Evolutionary conservation across 2,329 filamentous ascomycete genomes (phyloP).

Genomic region (Zarea fungicola): DNA sequence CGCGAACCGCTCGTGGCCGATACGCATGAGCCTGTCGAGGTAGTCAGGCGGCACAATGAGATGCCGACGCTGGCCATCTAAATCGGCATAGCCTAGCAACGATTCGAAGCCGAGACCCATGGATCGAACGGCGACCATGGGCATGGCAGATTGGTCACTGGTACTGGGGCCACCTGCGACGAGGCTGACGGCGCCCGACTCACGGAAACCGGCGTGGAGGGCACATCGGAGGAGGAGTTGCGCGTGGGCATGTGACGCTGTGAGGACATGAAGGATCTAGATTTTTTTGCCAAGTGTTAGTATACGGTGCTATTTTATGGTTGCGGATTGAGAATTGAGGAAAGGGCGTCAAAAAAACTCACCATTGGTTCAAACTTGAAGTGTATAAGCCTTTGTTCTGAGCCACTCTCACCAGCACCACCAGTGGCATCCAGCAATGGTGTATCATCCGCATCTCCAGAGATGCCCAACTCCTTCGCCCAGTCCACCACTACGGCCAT

Average conservation of each 20-base stretch:
- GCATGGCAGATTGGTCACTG: conserved; percentile 37
- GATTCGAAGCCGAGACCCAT: conserved; percentile 79
- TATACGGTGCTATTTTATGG: too few relatives aligned
- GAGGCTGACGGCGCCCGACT: conserved; percentile 77
- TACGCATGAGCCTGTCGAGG: conserved; percentile 58
- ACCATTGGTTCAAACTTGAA: conserved; percentile 97
- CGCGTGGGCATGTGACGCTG: conserved; percentile 68
- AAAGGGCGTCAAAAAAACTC: conserved; percentile 30
- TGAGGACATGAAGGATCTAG: conserved; percentile 84
- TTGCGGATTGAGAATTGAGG: too few relatives aligned
- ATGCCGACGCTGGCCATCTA: conserved; percentile 32
- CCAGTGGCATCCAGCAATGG: conserved; percentile 18
- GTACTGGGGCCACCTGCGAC: conserved; percentile 29
- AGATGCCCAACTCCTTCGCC: conserved; percentile 25
- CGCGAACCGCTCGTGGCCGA: conserved; percentile 70
- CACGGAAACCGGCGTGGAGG: conserved; percentile 77
- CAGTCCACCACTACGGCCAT: conserved; percentile 24
- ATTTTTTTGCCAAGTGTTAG: conserved; percentile 2
- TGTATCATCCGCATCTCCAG: conserved; percentile 3
- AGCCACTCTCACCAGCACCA: conserved; percentile 18
- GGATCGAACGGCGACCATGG: conserved; percentile 81
- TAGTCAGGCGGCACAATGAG: conserved; percentile 60
- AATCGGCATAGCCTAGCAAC: conserved; percentile 57
- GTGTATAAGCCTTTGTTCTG: conserved; percentile 55
- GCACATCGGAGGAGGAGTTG: conserved; percentile 71